These are phyloP conservation scores for Astrothelium subdiscretum DNA, from an alignment of 495 filamentous ascomycete genomes.

Conservation along the genomic window DNA sequence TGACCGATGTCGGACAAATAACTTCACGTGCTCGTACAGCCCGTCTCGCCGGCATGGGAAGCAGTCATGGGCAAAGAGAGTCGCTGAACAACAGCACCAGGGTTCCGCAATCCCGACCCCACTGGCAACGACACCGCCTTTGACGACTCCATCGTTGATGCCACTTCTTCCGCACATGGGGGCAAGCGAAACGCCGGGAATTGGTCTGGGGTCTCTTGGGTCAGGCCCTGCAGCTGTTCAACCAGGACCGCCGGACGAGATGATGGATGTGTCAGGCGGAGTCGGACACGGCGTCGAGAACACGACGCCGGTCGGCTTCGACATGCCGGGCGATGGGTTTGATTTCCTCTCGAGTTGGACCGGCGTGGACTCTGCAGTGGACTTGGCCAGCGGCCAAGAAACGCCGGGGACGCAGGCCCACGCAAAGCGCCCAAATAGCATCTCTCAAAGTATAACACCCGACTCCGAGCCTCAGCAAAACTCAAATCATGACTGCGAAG, in stretches of 20 bases:
- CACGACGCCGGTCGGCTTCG: neutral
- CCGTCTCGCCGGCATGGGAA: slow-evolving; percentile 22
- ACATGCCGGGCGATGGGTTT: neutral
- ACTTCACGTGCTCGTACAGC: slow-evolving; percentile 19
- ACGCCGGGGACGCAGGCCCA: neutral
- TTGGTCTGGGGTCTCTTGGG: neutral
- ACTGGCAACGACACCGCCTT: neutral
- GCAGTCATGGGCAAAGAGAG: slow-evolving; percentile 14
- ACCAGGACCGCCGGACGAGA: neutral
- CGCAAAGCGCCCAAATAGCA: neutral
- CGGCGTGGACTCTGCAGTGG: neutral
- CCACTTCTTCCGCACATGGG: neutral
- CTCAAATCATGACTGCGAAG: neutral
- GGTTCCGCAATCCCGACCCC: neutral
- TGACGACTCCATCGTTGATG: neutral
- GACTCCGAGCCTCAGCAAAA: neutral
- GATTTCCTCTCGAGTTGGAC: neutral
- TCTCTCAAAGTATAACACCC: neutral
- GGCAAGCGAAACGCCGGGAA: neutral
- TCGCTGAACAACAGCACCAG: neutral
- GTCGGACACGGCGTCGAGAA: neutral
- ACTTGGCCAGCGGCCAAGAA: neutral
- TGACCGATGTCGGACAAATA: slow-evolving; percentile 16
- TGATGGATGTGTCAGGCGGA: neutral
- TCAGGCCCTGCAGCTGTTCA: neutral